phyloP scores from a whole-genome alignment of 768 basidiomycete genomes.

The Podaxis rugospora region DNA sequence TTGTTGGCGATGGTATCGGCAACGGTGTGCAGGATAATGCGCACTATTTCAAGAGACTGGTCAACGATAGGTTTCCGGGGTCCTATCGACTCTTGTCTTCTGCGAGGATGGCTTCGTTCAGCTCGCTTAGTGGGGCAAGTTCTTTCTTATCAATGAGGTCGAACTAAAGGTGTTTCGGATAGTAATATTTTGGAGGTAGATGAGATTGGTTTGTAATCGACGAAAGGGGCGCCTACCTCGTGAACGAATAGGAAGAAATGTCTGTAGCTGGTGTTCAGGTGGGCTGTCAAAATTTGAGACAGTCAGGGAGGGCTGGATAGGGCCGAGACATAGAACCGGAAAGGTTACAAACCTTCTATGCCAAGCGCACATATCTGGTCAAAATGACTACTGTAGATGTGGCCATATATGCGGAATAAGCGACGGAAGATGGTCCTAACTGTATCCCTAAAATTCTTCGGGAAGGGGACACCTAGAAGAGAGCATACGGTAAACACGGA shows the following conservation, averaged over 20 bases:
- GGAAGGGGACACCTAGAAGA: slow-evolving; percentile 78
- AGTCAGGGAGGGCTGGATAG: background rate
- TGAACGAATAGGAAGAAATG: slow-evolving; percentile 98
- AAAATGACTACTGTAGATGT: slow-evolving; percentile 99
- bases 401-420: slow-evolving; percentile 95
- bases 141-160: slow-evolving; percentile 96
- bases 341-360: slow-evolving; percentile 74
- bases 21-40: background rate
- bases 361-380: slow-evolving; percentile 98
- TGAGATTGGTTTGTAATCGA: background rate
- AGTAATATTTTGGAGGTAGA: slow-evolving; percentile 1
- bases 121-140: slow-evolving; percentile 88
- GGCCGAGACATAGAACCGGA: background rate
- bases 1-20: background rate
- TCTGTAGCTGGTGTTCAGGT: slow-evolving; percentile 96
- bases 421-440: slow-evolving; percentile 90
- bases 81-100: slow-evolving; percentile 42
- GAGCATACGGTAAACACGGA: background rate
- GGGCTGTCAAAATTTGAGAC: slow-evolving; percentile 48
- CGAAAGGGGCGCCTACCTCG: slow-evolving; percentile 56
- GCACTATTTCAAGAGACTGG: background rate
- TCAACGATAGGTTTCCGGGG: slow-evolving; percentile 8
- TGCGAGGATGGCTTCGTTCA: slow-evolving; percentile 83
- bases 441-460: slow-evolving; percentile 83
- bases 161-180: slow-evolving; percentile 48